These are phyloP conservation scores for Aspergillus olivimuriae DNA, from an alignment of 495 filamentous ascomycete species.

Conservation along the genomic window DNA sequence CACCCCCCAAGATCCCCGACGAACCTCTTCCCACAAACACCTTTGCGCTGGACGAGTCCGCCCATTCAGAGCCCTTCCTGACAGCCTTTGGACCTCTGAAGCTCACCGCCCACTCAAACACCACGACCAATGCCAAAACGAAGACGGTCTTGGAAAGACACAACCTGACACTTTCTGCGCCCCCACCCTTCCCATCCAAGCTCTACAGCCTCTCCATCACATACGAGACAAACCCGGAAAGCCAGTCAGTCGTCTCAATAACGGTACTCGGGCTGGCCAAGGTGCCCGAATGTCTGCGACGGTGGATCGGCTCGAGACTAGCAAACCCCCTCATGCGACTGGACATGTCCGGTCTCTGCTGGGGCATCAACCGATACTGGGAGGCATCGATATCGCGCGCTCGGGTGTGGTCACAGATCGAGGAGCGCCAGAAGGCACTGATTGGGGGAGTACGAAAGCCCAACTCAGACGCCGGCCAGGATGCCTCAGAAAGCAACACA, in stretches of 20 bases:
- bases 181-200: slow-evolving; percentile 31
- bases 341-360: slow-evolving; percentile 38
- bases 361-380: slow-evolving; percentile 41
- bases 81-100: slow-evolving; percentile 33
- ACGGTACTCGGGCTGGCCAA: slow-evolving; percentile 19
- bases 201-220: slow-evolving; percentile 30
- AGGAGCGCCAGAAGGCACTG: slow-evolving; percentile 17
- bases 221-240: slow-evolving; percentile 37
- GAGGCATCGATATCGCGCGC: slow-evolving; percentile 34
- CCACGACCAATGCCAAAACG: slow-evolving; percentile 10
- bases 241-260: slow-evolving; percentile 28
- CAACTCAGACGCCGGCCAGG: neutral
- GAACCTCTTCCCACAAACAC: slow-evolving; percentile 27
- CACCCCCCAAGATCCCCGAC: slow-evolving; percentile 16
- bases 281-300: slow-evolving; percentile 27
- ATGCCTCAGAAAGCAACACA: slow-evolving; percentile 1
- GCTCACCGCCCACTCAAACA: slow-evolving; percentile 24
- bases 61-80: slow-evolving; percentile 28
- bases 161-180: slow-evolving; percentile 29
- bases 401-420: slow-evolving; percentile 32
- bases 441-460: neutral
- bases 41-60: slow-evolving; percentile 26
- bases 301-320: slow-evolving; percentile 35
- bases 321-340: slow-evolving; percentile 30
- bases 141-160: slow-evolving; percentile 28